A percentile compares a stretch with the other conserved stretches of the same genome.
Evolutionary conservation across 495 filamentous ascomycete species (phyloP).

Genomic region (Aspergillus taichungensis): DNA sequence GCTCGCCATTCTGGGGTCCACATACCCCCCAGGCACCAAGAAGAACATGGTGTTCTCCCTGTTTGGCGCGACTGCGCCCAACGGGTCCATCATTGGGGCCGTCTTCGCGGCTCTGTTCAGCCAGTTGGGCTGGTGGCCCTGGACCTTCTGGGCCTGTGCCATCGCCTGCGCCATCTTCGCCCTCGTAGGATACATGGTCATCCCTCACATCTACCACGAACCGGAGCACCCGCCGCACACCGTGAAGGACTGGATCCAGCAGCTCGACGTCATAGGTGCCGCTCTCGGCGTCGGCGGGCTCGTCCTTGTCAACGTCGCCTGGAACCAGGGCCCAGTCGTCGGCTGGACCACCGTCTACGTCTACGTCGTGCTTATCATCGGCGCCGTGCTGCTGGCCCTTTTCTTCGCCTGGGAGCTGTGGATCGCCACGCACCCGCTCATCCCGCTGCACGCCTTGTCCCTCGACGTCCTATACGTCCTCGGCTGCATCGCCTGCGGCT

Average conservation of each 20-base stretch:
- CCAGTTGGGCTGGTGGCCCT: conserved; percentile 53
- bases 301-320: conserved; percentile 45
- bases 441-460: conserved; percentile 34
- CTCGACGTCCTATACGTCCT: conserved; percentile 34
- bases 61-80: conserved; percentile 55
- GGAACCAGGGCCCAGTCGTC: conserved; percentile 40
- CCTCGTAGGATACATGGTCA: conserved; percentile 29
- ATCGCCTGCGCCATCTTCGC: conserved; percentile 36
- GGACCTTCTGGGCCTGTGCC: conserved; percentile 52
- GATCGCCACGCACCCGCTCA: conserved; percentile 29
- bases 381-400: conserved; percentile 23
- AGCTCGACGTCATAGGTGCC: conserved; percentile 45
- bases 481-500: conserved; percentile 37
- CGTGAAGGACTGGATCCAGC: conserved; percentile 13
- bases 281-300: conserved; percentile 47
- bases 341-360: conserved; percentile 39
- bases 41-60: conserved; percentile 58
- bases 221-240: conserved; percentile 7
- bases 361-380: conserved; percentile 38
- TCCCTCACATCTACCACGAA: conserved; percentile 38
- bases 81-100: conserved; percentile 41
- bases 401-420: conserved; percentile 37
- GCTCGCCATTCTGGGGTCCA: conserved; percentile 51
- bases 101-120: conserved; percentile 44
- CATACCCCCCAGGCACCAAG: conserved; percentile 42